Base-by-base conservation (phyloP, 192 early-diverging fungal species). In the Coemansia javaensis region DNA sequence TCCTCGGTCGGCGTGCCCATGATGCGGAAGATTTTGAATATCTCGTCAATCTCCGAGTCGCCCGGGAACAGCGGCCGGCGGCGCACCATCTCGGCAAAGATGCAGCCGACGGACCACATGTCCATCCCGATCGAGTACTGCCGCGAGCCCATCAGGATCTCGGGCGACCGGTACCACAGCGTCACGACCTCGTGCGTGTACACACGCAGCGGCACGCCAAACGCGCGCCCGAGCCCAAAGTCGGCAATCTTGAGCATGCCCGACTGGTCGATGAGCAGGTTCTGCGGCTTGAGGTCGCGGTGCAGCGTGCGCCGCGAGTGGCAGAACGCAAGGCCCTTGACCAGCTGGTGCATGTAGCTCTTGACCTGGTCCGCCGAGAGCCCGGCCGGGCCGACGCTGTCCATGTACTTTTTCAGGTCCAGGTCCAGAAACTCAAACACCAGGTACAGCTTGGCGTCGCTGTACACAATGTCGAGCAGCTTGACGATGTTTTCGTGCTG, bases 391-490 rank as follows among this genome's bases (percentile, higher is more conserved):
- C 63, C 67, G n/a, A 68, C 56, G 25, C 74, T 66, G 63, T 90
- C 89, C 85, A 89, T 90, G 72, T 86, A 89, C 62, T 82, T 84
- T 55, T 90, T 90, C 44, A 90, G 63, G 46, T 90, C 97, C 20
- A 94, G 69, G 62, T 99, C 95, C 44, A 93, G 63, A 53, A 85
- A 99, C 63, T 99, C 97, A 71, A 99, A 96, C 2, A 98, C 90
- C 20, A 99, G 72, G 59, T 89, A 96, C 14, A 99, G 81, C 55
- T 89, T 89, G 17, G 78, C 77, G 22, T 94, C 91, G 33, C 80
- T 81, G 63, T 94, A 83, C 35, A 94, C 85, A 40, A 94, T 87
- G 56, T 98, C 95, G 18, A 90, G 37, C 36, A 99, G 69, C 42
- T 93, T 93, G 39, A 23, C 13, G 22, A 20, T 40, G 20, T 24